phyloP scores from a whole-genome alignment of 352 stramenopile genomes.

The Phytopythium sindhum region DNA sequence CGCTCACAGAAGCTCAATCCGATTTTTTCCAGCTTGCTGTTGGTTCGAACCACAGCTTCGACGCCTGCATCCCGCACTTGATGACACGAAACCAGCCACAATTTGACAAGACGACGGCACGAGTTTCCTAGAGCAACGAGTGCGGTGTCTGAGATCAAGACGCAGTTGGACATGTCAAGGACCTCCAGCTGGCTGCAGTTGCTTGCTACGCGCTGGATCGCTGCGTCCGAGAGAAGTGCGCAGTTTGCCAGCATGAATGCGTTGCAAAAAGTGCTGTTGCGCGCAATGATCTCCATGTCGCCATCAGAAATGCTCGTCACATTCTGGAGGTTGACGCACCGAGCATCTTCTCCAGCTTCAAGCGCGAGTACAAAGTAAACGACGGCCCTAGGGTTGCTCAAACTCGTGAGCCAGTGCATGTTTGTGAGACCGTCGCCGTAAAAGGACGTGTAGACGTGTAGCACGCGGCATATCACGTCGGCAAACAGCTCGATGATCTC shows the following conservation, averaged over 20 bases:
- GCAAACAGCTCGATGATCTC: slow-evolving; percentile 47
- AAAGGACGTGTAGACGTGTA: slow-evolving; percentile 55
- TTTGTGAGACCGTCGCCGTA: slow-evolving; percentile 70
- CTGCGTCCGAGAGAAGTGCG: slow-evolving; percentile 29
- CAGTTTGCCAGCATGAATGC: slow-evolving; percentile 42
- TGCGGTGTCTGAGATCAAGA: slow-evolving; percentile 50
- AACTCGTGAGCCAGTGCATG: slow-evolving; percentile 53
- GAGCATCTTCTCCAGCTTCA: slow-evolving; percentile 50
- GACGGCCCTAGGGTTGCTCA: slow-evolving; percentile 46
- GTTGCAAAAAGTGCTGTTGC: slow-evolving; percentile 50
- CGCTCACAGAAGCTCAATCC: slow-evolving; percentile 61
- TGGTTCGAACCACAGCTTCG: slow-evolving; percentile 50
- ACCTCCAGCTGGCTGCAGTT: slow-evolving; percentile 66
- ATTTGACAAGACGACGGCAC: slow-evolving; percentile 42
- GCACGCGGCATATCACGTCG: slow-evolving; percentile 63
- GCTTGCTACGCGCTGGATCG: slow-evolving; percentile 34
- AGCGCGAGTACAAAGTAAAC: slow-evolving; percentile 63
- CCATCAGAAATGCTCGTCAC: slow-evolving; percentile 42
- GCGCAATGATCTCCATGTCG: slow-evolving; percentile 62
- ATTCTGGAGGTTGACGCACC: slow-evolving; percentile 48
- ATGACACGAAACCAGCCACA: slow-evolving; percentile 59
- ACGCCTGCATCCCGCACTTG: slow-evolving; percentile 78
- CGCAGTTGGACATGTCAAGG: slow-evolving; percentile 77
- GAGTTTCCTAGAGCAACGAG: slow-evolving; percentile 47
- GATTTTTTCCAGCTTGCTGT: slow-evolving; percentile 52